Evolutionary conservation across 2,329 filamentous ascomycete genomes (phyloP), one percentile per base, ranked within the genome.

Genomic region (Colletotrichum cereale): DNA sequence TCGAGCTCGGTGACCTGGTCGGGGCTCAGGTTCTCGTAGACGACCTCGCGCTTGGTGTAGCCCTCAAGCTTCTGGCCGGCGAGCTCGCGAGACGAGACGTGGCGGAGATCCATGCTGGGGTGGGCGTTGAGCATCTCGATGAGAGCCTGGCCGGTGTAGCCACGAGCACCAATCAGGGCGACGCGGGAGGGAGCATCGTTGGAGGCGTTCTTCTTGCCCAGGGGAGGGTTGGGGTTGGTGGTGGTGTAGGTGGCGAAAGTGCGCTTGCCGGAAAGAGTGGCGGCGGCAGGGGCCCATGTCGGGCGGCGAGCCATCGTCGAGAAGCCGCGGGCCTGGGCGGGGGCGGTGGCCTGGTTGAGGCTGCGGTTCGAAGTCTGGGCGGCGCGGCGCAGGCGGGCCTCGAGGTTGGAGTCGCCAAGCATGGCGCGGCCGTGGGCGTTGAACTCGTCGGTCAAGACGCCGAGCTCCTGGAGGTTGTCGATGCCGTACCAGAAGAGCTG

Each of bases 401-500:
- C 94, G 7, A 97, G 88, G 83, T 96, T 97, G 76, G 94, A 91
- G 80, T 97, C 93, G 67, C 94, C 94, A 71, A 97, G 91, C 92
- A 97, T 97, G 74, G 93, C 89, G 71, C 93, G 89, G 64, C 95
- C 94, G 78, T 97, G 89, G 77, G 92, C 87, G 71, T 92, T 90
- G 82, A 98, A 98, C 78, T 97, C 93, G 75, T 91, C 89, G 84
- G 97, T 95, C 75, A 97, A 87, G 75, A 93, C 88, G 76, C 92
- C 91, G 29, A 98, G 92, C 80, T 97, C 93, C 62, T 94, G 91
- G 40, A 92, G 90, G 66, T 91, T 91, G 75, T 96, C 93, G 70
- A 96, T 90, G 63, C 95, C 95, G 81, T 97, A 97, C 93, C 96
- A 98, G 87, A 98, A 98, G 78, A 98, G 91, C 48, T 98, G 94